These are phyloP conservation scores for Xylariaceae sp. DNA, from an alignment of 2,329 filamentous ascomycete species.

Conservation along the genomic window DNA sequence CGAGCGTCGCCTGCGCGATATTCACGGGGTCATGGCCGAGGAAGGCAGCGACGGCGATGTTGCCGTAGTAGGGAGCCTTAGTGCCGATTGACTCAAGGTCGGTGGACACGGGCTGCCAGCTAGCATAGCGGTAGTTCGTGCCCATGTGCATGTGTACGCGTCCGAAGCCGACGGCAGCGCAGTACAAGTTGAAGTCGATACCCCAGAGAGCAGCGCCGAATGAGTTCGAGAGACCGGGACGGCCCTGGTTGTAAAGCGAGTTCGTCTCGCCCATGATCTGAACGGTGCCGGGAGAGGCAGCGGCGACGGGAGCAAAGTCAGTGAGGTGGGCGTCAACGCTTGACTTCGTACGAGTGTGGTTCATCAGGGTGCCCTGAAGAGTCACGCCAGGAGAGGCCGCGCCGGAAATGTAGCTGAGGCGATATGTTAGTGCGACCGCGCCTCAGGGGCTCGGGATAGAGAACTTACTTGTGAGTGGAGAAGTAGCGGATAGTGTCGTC, in stretches of 20 bases:
- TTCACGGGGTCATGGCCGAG: constrained; percentile 42
- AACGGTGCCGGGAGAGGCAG: constrained; percentile 35
- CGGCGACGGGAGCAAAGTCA: constrained; percentile 40
- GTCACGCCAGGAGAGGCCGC: constrained; percentile 56
- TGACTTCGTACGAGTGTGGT: constrained; percentile 50
- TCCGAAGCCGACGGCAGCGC: constrained; percentile 49
- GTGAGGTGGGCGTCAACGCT: constrained; percentile 46
- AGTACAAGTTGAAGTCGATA: constrained; percentile 56
- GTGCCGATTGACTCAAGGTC: constrained; percentile 47
- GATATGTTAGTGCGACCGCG: not conserved
- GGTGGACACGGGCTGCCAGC: constrained; percentile 56
- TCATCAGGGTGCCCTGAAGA: constrained; percentile 57
- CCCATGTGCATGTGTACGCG: constrained; percentile 61
- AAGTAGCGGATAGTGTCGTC: constrained; percentile 48
- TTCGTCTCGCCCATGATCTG: constrained; percentile 59
- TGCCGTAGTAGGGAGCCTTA: constrained; percentile 60
- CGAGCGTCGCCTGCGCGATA: constrained; percentile 41
- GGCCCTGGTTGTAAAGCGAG: constrained; percentile 57
- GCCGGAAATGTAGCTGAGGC: constrained; percentile 54
- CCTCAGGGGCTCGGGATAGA: not conserved
- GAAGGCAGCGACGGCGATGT: constrained; percentile 53
- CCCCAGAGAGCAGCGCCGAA: constrained; percentile 63
- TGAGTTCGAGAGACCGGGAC: constrained; percentile 56
- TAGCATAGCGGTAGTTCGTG: constrained; percentile 56
- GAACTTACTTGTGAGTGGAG: constrained; percentile 54